Conservation (phyloP, 768 basidiomycete species). For the Mycena rebaudengoi region DNA sequence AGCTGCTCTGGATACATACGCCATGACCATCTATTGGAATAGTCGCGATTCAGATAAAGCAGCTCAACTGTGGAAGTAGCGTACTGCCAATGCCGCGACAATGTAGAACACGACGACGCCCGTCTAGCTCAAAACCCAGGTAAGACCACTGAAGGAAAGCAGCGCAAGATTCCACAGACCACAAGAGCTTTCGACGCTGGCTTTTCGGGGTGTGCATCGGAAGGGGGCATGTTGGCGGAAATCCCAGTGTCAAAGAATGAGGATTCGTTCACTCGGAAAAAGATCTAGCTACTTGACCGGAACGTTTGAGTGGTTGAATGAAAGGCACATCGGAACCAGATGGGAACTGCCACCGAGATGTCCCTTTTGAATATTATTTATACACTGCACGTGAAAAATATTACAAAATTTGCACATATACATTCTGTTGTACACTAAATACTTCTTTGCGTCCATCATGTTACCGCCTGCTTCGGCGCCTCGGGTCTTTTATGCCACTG, state of each 20-base stretch:
- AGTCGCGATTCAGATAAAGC: conserved; percentile 1
- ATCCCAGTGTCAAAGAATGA: background rate
- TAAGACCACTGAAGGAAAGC: background rate
- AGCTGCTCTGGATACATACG: conserved; percentile 7
- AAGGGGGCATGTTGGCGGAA: background rate
- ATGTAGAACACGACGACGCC: conserved; percentile 71
- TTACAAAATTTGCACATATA: too few species aligned
- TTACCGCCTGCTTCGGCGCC: too few species aligned
- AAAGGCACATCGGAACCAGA: too few species aligned
- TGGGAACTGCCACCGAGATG: too few species aligned
- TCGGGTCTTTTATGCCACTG: too few species aligned
- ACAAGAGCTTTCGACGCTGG: conserved; percentile 38
- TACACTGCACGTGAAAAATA: too few species aligned
- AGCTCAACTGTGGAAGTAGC: conserved; percentile 33
- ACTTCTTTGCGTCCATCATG: too few species aligned
- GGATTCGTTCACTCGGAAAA: background rate
- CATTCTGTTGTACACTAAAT: too few species aligned
- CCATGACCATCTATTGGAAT: conserved; percentile 18
- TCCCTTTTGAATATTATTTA: too few species aligned
- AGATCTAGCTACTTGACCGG: background rate
- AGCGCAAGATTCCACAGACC: conserved; percentile 30
- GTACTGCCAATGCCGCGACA: conserved; percentile 68
- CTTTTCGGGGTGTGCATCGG: conserved; percentile 15
- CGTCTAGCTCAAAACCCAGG: conserved; percentile 39
- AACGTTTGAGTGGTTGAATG: too few species aligned